Evolutionary conservation across 768 basidiomycete genomes (phyloP).

Genomic region (Suillus brevipes): DNA sequence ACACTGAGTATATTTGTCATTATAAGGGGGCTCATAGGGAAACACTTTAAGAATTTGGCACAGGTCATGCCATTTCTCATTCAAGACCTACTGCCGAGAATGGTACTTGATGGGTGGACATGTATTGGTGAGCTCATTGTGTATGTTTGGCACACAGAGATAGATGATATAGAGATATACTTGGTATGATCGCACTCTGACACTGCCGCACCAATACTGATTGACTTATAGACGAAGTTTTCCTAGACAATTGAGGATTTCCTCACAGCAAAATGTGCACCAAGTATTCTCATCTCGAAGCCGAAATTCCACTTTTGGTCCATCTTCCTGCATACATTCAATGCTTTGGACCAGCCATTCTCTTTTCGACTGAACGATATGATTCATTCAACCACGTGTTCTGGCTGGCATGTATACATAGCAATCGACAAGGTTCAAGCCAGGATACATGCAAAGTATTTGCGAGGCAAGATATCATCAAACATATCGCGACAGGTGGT

Average conservation of each 20-base stretch:
- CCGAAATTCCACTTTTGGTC: conserved; percentile 34
- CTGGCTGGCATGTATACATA: conserved; percentile 24
- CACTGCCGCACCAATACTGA: neutral
- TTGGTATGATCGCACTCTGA: conserved; percentile 12
- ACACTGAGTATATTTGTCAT: conserved; percentile 32
- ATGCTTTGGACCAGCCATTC: conserved; percentile 29
- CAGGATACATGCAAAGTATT: conserved; percentile 22
- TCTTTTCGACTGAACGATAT: conserved; percentile 31
- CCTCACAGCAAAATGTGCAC: conserved; percentile 22
- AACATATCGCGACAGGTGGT: conserved; percentile 17
- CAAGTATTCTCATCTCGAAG: conserved; percentile 28
- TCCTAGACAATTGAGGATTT: conserved; percentile 25
- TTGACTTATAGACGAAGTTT: conserved; percentile 10
- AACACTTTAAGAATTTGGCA: conserved; percentile 32
- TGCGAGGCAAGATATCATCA: conserved; percentile 11
- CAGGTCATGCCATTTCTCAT: conserved; percentile 33
- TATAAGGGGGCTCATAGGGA: conserved; percentile 35
- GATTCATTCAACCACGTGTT: conserved; percentile 33
- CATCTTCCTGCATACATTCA: conserved; percentile 30
- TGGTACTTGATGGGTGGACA: conserved; percentile 30
- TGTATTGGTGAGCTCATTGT: conserved; percentile 36
- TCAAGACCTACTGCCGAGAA: conserved; percentile 30
- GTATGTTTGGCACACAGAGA: conserved; percentile 43
- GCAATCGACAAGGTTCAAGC: conserved; percentile 33
- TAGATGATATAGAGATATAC: conserved; percentile 38